Percentiles rank a stretch among this genome's conserved stretches.
Evolutionary conservation across 2,329 filamentous ascomycete species (phyloP).

Genomic region (Aspergillus tubingensis): DNA sequence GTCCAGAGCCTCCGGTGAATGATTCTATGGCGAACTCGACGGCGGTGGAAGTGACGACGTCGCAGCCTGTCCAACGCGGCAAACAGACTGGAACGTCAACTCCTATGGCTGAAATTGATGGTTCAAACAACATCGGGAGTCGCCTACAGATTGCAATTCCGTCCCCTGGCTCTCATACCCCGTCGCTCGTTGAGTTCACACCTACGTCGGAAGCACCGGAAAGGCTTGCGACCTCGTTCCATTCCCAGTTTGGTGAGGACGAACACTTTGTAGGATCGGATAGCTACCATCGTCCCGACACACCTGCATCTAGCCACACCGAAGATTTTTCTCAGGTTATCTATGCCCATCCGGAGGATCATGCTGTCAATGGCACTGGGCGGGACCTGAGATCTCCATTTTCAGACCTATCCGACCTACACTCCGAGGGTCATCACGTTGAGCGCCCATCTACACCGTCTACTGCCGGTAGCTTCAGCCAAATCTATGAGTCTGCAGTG

Average conservation of each 20-base stretch:
- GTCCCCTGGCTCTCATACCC: constrained; percentile 44
- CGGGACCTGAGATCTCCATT: constrained; percentile 25
- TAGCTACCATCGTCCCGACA: neutral
- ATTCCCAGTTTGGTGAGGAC: neutral
- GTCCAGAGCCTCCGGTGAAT: constrained; percentile 9
- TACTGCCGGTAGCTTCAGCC: constrained; percentile 39
- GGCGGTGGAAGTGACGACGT: constrained; percentile 35
- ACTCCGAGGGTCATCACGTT: constrained; percentile 23
- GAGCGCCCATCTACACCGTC: constrained; percentile 40
- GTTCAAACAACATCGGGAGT: constrained; percentile 19
- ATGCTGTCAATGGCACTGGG: constrained; percentile 21
- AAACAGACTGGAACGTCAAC: constrained; percentile 17
- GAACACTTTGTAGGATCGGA: constrained; percentile 1
- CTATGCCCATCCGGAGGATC: constrained; percentile 34
- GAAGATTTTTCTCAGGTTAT: constrained; percentile 35
- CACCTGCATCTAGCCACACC: constrained; percentile 33
- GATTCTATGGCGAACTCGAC: constrained; percentile 37
- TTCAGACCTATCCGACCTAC: constrained; percentile 22
- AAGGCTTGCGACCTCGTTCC: constrained; percentile 8
- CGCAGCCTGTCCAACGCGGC: constrained; percentile 30
- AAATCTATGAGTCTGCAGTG: constrained; percentile 35
- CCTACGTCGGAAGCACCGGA: constrained; percentile 47
- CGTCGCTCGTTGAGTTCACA: constrained; percentile 47
- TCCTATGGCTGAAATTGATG: constrained; percentile 16
- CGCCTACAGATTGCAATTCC: constrained; percentile 32